These are phyloP conservation scores for Sarocladium strictum DNA, from an alignment of 2,329 filamentous ascomycete species.

Conservation along the genomic window DNA sequence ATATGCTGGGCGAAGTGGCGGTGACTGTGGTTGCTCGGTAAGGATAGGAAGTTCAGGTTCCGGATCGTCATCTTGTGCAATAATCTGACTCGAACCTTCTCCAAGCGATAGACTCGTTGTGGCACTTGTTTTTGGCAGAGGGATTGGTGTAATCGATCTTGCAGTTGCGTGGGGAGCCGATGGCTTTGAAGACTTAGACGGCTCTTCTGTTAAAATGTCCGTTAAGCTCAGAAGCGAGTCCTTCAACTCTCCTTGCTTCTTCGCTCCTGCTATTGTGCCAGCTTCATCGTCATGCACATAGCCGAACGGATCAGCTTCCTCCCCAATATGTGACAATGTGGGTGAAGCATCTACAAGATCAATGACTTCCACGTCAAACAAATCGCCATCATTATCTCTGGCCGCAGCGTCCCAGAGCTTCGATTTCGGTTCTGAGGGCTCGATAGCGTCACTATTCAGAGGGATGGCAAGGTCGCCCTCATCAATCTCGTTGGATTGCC, in stretches of 20 bases:
- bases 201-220: constrained; percentile 20
- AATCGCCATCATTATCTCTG: constrained; percentile 56
- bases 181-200: constrained; percentile 6
- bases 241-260: constrained; percentile 10
- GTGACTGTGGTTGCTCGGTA: constrained; percentile 2
- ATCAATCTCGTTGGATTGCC: constrained; percentile 43
- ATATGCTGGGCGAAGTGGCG: constrained; percentile 53
- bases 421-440: constrained; percentile 22
- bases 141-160: neutral
- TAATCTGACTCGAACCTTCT: neutral
- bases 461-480: constrained; percentile 31
- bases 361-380: constrained; percentile 58
- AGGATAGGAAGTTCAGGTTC: neutral
- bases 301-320: constrained; percentile 32
- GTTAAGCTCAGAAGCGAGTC: constrained; percentile 19
- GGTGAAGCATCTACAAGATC: constrained; percentile 45
- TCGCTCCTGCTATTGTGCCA: constrained; percentile 10
- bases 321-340: constrained; percentile 14
- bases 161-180: neutral
- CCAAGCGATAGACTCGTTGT: neutral
- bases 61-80: neutral
- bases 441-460: constrained; percentile 32
- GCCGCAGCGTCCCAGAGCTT: constrained; percentile 68
- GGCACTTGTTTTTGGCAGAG: neutral
- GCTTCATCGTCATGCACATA: constrained; percentile 21